Evolutionary conservation across 192 early-diverging fungal species (phyloP), one percentile per base, ranked within the genome.

Genomic region (Spinellus fusiger): DNA sequence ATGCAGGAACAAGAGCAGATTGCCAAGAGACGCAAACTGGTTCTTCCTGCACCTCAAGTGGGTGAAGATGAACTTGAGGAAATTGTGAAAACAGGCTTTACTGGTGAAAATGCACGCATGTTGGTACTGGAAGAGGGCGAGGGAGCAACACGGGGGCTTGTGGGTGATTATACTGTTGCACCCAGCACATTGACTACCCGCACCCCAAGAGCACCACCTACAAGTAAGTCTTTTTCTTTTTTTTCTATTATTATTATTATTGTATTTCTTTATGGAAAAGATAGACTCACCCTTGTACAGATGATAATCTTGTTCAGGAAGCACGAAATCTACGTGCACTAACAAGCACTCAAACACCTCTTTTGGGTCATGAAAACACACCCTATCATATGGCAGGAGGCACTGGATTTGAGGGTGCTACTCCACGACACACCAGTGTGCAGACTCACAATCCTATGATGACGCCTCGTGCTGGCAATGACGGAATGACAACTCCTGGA

Each of bases 11-110:
- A 81, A 0, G 89, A 89, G 38, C 83, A 87, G 70, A 74, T 80
- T 52, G 71, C 82, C 18, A 89, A 89, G 53, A 83, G 96, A 46
- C 81, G 82, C 47, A 86, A 81, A 64, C 69, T 99, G 29, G 75
- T 86, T 31, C 79, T 99, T 28, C 96, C 96, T 10, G 71, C 89
- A 0, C 96, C 96, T 23, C 95, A 96, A 76, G 88, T 99, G 7
- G 82, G 85, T 40, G 93, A 96, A 57, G 74, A 75, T 6, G 96
- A 99, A 69, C 68, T 99, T 28, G 95, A 95, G 32, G 88, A 89
- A 40, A 89, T 96, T 53, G 89, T 93, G 23, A 94, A 95, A 72
- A 82, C 96, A 31, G 93, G 94, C 4, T 81, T 84, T 53, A 85
- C 87, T 50, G 89, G 89, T 22, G 86, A 91, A 57, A 81, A 81